Percentiles rank a stretch among this genome's conserved stretches.
These are phyloP conservation scores for Aspergillus carbonarius DNA, from an alignment of 2,329 filamentous ascomycete species.

Conservation along the genomic window DNA sequence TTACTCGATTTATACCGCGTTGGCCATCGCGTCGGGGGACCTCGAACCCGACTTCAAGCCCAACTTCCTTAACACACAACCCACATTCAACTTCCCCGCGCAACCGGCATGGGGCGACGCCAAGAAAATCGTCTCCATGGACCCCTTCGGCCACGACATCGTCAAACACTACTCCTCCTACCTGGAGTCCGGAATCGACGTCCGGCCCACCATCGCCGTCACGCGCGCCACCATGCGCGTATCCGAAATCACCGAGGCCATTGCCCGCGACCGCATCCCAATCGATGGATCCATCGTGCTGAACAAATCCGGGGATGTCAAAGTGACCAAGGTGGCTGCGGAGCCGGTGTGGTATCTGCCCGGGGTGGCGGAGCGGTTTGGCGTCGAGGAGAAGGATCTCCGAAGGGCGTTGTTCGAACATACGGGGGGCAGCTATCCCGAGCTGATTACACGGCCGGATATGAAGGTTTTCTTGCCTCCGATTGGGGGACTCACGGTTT, in stretches of 20 bases:
- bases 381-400: conserved; percentile 85
- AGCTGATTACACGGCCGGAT: conserved; percentile 90
- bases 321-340: conserved; percentile 96
- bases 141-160: conserved; percentile 85
- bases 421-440: conserved; percentile 92
- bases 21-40: conserved; percentile 89
- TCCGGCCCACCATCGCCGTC: conserved; percentile 86
- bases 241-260: conserved; percentile 89
- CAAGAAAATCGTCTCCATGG: conserved; percentile 98
- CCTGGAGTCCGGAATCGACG: conserved; percentile 69
- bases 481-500: conserved; percentile 92
- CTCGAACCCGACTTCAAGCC: conserved; percentile 77
- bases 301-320: conserved; percentile 78
- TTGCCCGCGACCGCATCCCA: conserved; percentile 70
- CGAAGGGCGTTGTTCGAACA: conserved; percentile 89
- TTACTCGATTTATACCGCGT: conserved; percentile 92
- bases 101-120: conserved; percentile 86
- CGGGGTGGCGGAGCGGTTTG: conserved; percentile 87
- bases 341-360: conserved; percentile 91
- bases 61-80: conserved; percentile 82
- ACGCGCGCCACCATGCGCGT: conserved; percentile 94
- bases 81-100: conserved; percentile 80
- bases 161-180: conserved; percentile 76
- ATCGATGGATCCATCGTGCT: conserved; percentile 88
- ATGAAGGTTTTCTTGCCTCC: conserved; percentile 95